Evolutionary conservation across 2,329 filamentous ascomycete species (phyloP).

Genomic region (Trichophyton rubrum): DNA sequence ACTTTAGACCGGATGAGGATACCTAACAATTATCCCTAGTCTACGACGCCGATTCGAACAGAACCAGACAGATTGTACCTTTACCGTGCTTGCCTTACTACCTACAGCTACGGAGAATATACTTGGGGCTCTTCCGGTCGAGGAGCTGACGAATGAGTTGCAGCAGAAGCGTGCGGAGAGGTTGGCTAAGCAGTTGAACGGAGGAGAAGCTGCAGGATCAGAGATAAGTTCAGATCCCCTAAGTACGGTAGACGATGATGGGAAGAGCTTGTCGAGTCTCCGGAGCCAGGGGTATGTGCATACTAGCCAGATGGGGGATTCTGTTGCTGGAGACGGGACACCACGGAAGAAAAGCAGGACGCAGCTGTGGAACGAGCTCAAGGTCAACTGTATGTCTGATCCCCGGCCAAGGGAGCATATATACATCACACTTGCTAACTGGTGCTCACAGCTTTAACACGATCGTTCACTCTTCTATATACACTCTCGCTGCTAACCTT

Average conservation of each 20-base stretch:
- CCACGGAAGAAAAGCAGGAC: slow-evolving; percentile 61
- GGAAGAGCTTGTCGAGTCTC: slow-evolving; percentile 60
- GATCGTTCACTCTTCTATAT: slow-evolving; percentile 84
- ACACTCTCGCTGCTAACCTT: slow-evolving; percentile 79
- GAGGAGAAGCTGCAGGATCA: slow-evolving; percentile 44
- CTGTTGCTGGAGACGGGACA: slow-evolving; percentile 38
- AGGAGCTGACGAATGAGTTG: slow-evolving; percentile 83
- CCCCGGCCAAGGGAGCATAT: not conserved
- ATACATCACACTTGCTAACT: not conserved
- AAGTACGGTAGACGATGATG: slow-evolving; percentile 72
- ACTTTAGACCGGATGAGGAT: not conserved
- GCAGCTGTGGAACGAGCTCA: slow-evolving; percentile 94
- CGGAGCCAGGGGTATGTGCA: slow-evolving; percentile 75
- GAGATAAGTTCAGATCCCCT: slow-evolving; percentile 47
- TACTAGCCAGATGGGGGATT: slow-evolving; percentile 59
- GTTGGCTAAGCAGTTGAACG: slow-evolving; percentile 42
- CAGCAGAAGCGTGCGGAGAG: slow-evolving; percentile 81
- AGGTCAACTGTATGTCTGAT: slow-evolving; percentile 63
- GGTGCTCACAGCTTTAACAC: slow-evolving; percentile 58
- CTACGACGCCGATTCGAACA: slow-evolving; percentile 93
- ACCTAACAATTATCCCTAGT: slow-evolving; percentile 36
- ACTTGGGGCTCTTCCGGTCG: slow-evolving; percentile 74
- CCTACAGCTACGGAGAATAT: slow-evolving; percentile 87
- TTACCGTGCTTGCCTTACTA: slow-evolving; percentile 88
- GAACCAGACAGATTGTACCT: slow-evolving; percentile 97